A percentile compares a stretch with the other conserved stretches of the same genome.
These are phyloP conservation scores for Aegilops speltoides DNA, from an alignment of 176 grass and related monocot species.

Conservation along the genomic window DNA sequence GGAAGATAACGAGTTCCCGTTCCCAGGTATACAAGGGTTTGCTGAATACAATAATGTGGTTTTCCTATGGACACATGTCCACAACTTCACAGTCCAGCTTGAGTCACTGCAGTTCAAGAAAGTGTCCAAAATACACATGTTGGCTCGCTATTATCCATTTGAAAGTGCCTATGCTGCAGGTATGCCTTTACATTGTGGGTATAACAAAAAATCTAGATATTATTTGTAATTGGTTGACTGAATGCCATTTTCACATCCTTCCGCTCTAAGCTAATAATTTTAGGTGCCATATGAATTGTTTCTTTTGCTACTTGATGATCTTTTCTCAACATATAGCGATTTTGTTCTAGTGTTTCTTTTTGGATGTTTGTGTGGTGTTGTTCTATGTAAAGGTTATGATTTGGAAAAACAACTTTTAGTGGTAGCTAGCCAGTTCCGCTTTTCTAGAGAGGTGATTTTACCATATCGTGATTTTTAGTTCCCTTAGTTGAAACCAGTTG, in stretches of 20 bases:
- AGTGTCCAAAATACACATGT: not conserved
- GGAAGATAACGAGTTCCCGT: too few relatives aligned
- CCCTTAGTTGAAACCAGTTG: not conserved
- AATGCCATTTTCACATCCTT: not conserved
- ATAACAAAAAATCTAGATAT: too few relatives aligned
- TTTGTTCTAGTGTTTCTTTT: not conserved
- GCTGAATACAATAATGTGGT: not conserved
- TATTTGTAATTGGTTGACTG: not conserved
- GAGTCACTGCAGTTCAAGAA: not conserved
- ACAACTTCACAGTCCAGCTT: not conserved
- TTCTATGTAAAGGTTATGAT: not conserved
- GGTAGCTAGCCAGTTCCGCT: not conserved
- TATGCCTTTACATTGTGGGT: not conserved
- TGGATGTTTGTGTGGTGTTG: not conserved
- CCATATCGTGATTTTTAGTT: not conserved
- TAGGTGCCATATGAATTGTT: not conserved
- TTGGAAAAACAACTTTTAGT: not conserved
- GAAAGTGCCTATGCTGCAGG: not conserved
- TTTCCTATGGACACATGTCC: not conserved
- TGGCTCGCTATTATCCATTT: not conserved
- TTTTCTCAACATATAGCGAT: not conserved
- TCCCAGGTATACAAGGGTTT: not conserved
- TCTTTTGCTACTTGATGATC: not conserved
- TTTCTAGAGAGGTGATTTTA: not conserved
- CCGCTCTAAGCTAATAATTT: not conserved